phyloP scores from a whole-genome alignment of 179 eudicot genomes.

The Drosera spatulata region DNA sequence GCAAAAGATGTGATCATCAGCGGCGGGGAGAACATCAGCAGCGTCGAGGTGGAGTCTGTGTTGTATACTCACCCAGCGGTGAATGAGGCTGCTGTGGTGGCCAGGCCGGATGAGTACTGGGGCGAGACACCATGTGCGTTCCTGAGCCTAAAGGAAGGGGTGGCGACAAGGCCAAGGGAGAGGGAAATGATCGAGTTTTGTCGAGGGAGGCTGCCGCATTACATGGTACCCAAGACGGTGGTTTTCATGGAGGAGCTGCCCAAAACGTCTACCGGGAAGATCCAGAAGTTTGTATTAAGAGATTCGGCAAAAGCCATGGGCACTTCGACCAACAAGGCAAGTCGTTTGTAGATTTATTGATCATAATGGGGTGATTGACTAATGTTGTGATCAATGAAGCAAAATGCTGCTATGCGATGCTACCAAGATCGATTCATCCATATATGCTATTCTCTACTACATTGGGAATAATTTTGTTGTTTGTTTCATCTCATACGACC shows the following conservation, averaged over 20 bases:
- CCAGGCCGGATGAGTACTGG: conserved; percentile 60
- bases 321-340: conserved; percentile 2
- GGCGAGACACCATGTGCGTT: conserved; percentile 83
- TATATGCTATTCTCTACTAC: no score
- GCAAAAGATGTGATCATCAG: conserved; percentile 60
- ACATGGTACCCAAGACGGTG: conserved; percentile 68
- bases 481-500: no score
- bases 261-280: conserved; percentile 62
- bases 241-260: conserved; percentile 60
- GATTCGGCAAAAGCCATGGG: conserved; percentile 41
- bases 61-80: conserved; percentile 39
- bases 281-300: conserved; percentile 56
- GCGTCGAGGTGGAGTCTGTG: conserved; percentile 62
- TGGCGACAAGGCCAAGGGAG: conserved; percentile 23
- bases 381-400: no score
- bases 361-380: no score
- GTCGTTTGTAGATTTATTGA: conserved; percentile 24
- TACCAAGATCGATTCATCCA: no score
- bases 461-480: no score
- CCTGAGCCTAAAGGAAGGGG: conserved; percentile 36
- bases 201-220: conserved; percentile 45
- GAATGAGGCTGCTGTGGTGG: conserved; percentile 68
- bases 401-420: no score
- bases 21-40: conserved; percentile 64
- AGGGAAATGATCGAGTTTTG: conserved; percentile 42